Base-by-base conservation (phyloP, 768 basidiomycete genomes). In the Mrakia frigida region DNA sequence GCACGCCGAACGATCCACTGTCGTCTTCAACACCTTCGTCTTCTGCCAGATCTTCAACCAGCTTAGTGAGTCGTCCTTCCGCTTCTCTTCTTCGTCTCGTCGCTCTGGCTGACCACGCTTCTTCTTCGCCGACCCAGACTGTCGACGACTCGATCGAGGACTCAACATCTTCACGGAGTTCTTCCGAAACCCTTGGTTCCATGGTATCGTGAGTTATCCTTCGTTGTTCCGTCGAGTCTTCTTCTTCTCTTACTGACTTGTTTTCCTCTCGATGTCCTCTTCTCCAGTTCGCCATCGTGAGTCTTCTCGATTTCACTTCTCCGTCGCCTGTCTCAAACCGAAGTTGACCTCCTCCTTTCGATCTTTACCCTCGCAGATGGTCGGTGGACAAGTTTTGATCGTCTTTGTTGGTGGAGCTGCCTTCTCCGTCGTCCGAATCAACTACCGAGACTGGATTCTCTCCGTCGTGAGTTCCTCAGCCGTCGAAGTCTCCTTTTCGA, bases 21-120 rank as follows among this genome's bases (percentile, higher is more conserved):
- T 98, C 25, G 93, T 98, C 43, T 99, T 99, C 88, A 99, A 98
- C 81, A 88, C 90, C n/a, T 99, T 98, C 81, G 96, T 98, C 69
- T 98, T 98, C 82, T 92, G 93, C 39, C 97, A 98, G 83, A 94
- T 99, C 80, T 94, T 78, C 68, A 78, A 78, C 73, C 73, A 74
- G 69, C 67, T 78, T 56, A 67, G 63, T 75, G 11, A 43, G 73
- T 74, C 7, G 7, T 2, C n/a, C 41, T n/a, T 56, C n/a, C 9
- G 80, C 81, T 52, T 74, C 81, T 79, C 6, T 28, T 31, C 13
- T 21, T 50, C 25, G 5, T 28, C 10, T 23, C 18, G 11, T 25
- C 18, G 35, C 46, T n/a, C 43, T 59, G 16, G 21, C 73, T 39
- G 23, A 60, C 18, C 46, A 50, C 2, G 11, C 33, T 6, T 41